A percentile compares a stretch with the other conserved stretches of the same genome.
Evolutionary conservation across 83 land plant genomes (phyloP).

Genomic region (Picea abies): DNA sequence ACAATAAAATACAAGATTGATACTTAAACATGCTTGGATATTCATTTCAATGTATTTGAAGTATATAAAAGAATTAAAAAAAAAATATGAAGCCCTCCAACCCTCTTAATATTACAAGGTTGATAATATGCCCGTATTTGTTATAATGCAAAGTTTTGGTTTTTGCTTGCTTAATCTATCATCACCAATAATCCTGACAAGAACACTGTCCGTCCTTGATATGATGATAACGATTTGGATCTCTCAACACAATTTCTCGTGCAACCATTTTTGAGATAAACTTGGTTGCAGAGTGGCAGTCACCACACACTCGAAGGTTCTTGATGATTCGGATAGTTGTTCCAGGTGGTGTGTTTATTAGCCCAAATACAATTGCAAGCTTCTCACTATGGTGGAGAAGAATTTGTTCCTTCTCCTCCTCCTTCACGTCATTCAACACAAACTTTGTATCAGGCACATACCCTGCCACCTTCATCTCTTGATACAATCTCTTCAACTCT

Average conservation of each 20-base stretch:
- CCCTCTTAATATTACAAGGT: no score
- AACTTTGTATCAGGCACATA: neutral
- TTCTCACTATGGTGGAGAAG: neutral
- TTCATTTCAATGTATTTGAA: no score
- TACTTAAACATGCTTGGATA: no score
- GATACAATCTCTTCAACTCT: neutral
- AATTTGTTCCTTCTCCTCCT: neutral
- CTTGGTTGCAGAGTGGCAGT: neutral
- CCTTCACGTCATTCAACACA: constrained; percentile 1
- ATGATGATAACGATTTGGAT: neutral
- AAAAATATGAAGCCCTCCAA: no score
- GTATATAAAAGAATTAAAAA: no score
- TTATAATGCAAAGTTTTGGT: no score
- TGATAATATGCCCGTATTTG: no score
- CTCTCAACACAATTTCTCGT: neutral
- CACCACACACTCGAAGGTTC: neutral
- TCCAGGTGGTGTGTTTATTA: neutral
- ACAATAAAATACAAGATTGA: no score
- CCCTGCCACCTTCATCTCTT: neutral
- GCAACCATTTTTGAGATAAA: constrained; percentile 2
- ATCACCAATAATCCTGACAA: constrained; percentile 2
- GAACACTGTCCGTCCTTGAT: neutral
- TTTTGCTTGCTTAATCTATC: no score
- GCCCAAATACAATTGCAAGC: neutral
- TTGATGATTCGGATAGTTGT: neutral